Evolutionary conservation across 1,284 basidiomycete genomes (phyloP).

Genomic region (Coniferiporia weirii): DNA sequence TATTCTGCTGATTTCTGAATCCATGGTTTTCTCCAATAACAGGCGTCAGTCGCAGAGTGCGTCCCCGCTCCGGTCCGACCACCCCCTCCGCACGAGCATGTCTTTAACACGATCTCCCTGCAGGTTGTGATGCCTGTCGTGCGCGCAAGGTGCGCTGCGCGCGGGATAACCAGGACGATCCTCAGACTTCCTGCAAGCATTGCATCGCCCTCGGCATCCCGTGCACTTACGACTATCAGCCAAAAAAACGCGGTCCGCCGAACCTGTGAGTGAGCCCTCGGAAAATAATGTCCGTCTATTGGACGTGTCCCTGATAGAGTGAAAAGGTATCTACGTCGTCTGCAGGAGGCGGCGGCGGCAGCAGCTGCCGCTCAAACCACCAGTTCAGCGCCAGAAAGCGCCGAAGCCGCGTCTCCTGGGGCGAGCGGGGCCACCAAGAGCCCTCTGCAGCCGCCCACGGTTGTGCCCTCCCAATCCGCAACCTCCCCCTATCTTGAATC

Average conservation of each 20-base stretch:
- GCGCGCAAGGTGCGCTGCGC: conserved; percentile 80
- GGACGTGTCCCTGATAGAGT: conserved; percentile 1
- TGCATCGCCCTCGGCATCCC: conserved; percentile 76
- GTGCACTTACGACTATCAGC: conserved; percentile 87
- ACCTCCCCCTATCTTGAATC: conserved; percentile 51
- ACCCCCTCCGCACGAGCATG: conserved; percentile 13
- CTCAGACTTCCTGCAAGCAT: conserved; percentile 74
- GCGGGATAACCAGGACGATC: conserved; percentile 69
- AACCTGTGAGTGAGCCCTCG: conserved; percentile 61
- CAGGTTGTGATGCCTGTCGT: conserved; percentile 80
- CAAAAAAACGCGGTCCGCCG: conserved; percentile 85
- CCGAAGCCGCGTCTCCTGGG: conserved; percentile 42
- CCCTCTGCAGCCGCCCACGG: conserved; percentile 43
- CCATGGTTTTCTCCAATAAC: conserved; percentile 24
- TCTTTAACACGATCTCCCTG: conserved; percentile 18
- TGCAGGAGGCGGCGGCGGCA: conserved; percentile 72
- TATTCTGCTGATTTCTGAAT: conserved; percentile 18
- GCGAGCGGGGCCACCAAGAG: conserved; percentile 38
- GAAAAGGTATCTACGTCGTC: conserved; percentile 64
- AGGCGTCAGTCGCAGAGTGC: conserved; percentile 78
- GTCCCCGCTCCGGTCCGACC: conserved; percentile 19
- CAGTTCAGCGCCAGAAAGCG: conserved; percentile 34
- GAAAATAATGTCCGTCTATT: not conserved
- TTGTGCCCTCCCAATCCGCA: conserved; percentile 40
- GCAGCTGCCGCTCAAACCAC: conserved; percentile 41